phyloP scores from a whole-genome alignment of 2,329 filamentous ascomycete species.

The Whalleya microplaca region DNA sequence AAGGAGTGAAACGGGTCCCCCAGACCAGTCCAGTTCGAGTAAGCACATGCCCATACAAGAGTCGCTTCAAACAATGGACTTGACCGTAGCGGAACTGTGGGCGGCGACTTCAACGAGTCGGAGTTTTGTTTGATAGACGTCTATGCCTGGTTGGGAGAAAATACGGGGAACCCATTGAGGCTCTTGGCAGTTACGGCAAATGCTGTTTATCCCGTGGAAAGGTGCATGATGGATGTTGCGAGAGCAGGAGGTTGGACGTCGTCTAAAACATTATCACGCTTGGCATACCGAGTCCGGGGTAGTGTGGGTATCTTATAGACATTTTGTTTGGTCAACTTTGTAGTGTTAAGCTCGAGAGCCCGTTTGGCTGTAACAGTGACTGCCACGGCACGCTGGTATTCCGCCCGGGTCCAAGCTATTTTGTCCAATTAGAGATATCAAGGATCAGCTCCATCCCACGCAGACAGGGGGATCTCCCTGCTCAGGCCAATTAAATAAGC shows the following conservation, averaged over 20 bases:
- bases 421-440: constrained; percentile 18
- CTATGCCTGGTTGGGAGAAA: constrained; percentile 13
- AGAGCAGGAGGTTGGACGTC: constrained; percentile 10
- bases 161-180: constrained; percentile 13
- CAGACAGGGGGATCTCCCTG: neutral
- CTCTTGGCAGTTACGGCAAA: constrained; percentile 26
- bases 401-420: constrained; percentile 22
- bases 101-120: constrained; percentile 8
- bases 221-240: neutral
- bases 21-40: neutral
- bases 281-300: constrained; percentile 24
- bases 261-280: constrained; percentile 22
- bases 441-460: neutral
- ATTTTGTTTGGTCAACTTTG: neutral
- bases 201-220: neutral
- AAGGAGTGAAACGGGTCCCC: neutral
- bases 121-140: constrained; percentile 18
- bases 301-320: constrained; percentile 3
- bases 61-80: neutral
- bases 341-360: constrained; percentile 5
- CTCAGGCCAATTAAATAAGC: constrained; percentile 6
- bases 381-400: constrained; percentile 16
- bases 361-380: constrained; percentile 22
- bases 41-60: neutral
- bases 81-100: neutral